Percentiles rank a stretch among this genome's conserved stretches.
phyloP scores from a whole-genome alignment of 2,329 filamentous ascomycete genomes.

The Talaromyces sp. region DNA sequence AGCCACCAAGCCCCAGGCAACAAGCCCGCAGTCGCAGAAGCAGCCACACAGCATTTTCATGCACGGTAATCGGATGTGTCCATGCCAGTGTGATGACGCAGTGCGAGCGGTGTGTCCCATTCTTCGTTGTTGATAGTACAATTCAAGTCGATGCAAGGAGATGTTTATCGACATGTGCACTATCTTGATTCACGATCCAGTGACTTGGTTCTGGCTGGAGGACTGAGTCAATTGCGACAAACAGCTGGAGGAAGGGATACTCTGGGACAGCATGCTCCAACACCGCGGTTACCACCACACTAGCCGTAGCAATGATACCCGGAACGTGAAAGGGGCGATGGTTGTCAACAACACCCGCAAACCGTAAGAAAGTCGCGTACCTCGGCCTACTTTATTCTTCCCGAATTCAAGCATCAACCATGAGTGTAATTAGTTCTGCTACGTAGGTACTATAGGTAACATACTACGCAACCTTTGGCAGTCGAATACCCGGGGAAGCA shows the following conservation, averaged over 20 bases:
- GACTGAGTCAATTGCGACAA: neutral
- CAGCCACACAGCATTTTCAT: neutral
- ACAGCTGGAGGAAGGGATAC: neutral
- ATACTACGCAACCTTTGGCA: neutral
- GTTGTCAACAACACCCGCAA: neutral
- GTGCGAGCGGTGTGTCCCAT: neutral
- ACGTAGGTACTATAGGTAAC: neutral
- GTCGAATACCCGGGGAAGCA: neutral
- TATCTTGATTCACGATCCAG: neutral
- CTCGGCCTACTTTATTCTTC: neutral
- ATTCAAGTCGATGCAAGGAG: neutral
- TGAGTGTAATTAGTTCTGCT: neutral
- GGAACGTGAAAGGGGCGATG: neutral
- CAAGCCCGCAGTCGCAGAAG: neutral
- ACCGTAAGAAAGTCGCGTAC: neutral
- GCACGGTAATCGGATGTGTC: neutral
- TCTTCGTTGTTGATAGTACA: neutral
- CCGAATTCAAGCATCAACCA: neutral
- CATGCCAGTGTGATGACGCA: conserved; percentile 1
- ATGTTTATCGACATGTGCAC: neutral
- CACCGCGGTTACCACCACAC: neutral
- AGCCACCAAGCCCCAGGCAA: neutral
- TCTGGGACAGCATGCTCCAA: neutral
- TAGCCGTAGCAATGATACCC: neutral
- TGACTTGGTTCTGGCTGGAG: neutral